Conservation (phyloP, 2,329 filamentous ascomycete species). For the Gaeumannomyces tritici region DNA sequence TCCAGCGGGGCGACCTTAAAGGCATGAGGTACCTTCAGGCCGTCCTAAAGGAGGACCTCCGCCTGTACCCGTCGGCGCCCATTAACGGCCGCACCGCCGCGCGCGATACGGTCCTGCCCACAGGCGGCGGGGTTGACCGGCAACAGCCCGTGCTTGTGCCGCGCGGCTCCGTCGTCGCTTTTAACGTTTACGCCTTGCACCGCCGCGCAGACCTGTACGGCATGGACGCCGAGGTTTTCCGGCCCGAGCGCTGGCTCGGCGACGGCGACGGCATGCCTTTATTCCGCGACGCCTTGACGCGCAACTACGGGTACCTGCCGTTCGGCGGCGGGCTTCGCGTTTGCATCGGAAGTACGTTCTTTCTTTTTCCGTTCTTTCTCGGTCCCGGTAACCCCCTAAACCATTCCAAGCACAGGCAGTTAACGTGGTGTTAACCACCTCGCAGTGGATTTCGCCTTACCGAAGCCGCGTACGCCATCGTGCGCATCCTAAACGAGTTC, state of each 20-base stretch:
- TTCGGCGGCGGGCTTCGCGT: conserved; percentile 6
- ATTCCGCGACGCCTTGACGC: background rate
- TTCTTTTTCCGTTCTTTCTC: no score
- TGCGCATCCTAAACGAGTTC: background rate
- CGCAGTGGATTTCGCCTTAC: conserved; percentile 1
- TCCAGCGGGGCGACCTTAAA: conserved; percentile 7
- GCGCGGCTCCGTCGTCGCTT: conserved; percentile 27
- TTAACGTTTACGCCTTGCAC: conserved; percentile 25
- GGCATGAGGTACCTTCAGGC: conserved; percentile 15
- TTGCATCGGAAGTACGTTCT: conserved; percentile 1
- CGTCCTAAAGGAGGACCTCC: conserved; percentile 14
- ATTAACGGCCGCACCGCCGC: conserved; percentile 8
- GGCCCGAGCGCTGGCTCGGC: conserved; percentile 6
- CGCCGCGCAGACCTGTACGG: conserved; percentile 9
- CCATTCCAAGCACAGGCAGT: no score
- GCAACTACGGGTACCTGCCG: conserved; percentile 6
- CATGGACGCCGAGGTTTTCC: conserved; percentile 6
- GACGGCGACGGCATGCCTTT: background rate
- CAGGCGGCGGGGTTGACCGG: conserved; percentile 34
- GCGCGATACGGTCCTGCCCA: conserved; percentile 30
- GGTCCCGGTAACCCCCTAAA: no score
- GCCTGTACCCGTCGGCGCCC: conserved; percentile 11
- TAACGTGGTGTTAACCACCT: background rate
- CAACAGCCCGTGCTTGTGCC: conserved; percentile 31
- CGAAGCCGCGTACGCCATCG: conserved; percentile 1